These are phyloP conservation scores for Ustilago esculenta DNA, from an alignment of 1,284 basidiomycete genomes.

Conservation along the genomic window DNA sequence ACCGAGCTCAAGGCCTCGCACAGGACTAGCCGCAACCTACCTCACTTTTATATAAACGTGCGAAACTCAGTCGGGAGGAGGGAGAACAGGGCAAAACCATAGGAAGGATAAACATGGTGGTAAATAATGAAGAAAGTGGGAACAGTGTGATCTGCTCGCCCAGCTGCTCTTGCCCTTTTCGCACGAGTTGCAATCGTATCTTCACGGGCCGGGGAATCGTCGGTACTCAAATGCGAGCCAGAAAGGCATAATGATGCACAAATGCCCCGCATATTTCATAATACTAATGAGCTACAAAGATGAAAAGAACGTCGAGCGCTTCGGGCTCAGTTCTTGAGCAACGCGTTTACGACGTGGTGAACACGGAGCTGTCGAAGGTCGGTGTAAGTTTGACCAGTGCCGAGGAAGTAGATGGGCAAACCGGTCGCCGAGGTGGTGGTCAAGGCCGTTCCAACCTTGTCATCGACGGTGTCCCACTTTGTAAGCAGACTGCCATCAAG, in stretches of 20 bases:
- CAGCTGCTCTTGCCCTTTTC: too few relatives aligned
- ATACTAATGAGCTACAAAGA: constrained; percentile 5
- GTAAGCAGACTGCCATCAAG: constrained; percentile 65
- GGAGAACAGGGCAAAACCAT: too few relatives aligned
- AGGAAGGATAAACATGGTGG: too few relatives aligned
- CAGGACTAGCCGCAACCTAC: too few relatives aligned
- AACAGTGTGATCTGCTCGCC: too few relatives aligned
- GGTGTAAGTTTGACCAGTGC: constrained; percentile 66
- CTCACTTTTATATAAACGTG: too few relatives aligned
- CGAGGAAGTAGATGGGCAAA: constrained; percentile 65
- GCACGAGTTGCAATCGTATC: too few relatives aligned
- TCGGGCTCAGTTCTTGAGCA: constrained; percentile 58
- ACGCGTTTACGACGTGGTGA: constrained; percentile 63
- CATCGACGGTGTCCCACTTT: constrained; percentile 66
- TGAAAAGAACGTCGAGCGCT: background rate
- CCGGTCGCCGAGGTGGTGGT: constrained; percentile 64
- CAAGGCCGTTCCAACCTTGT: constrained; percentile 65
- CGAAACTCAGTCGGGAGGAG: too few relatives aligned
- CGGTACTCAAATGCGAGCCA: too few relatives aligned
- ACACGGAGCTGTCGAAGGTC: constrained; percentile 65
- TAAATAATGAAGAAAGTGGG: too few relatives aligned
- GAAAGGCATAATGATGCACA: background rate
- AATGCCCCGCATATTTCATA: background rate
- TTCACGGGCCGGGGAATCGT: too few relatives aligned
- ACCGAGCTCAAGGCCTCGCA: too few relatives aligned